phyloP scores from a whole-genome alignment of 148 eudicot species.

The Euryodendron excelsum region DNA sequence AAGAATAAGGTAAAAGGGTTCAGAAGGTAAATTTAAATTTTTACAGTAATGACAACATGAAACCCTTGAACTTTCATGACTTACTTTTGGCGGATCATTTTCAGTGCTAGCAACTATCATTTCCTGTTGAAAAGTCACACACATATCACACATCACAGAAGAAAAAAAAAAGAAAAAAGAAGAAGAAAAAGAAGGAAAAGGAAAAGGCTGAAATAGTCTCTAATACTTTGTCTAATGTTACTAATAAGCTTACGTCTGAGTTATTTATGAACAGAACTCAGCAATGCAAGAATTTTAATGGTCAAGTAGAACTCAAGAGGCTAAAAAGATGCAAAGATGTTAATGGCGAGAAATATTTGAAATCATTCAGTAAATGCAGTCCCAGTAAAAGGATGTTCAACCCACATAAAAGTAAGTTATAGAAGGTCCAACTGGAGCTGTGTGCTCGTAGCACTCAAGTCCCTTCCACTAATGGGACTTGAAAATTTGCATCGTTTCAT shows the following conservation, averaged over 20 bases:
- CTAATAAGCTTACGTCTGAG: not conserved
- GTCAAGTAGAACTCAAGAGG: not conserved
- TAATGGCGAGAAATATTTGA: not conserved
- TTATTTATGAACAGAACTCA: too few species aligned
- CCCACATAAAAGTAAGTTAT: not conserved
- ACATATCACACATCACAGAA: not conserved
- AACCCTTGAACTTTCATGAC: slow-evolving; percentile 19
- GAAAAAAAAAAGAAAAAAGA: slow-evolving; percentile 7
- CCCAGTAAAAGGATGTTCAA: not conserved
- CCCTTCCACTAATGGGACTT: not conserved
- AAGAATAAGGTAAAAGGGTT: not conserved
- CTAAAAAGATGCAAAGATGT: not conserved
- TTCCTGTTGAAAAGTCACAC: slow-evolving; percentile 39
- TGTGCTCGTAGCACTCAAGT: not conserved
- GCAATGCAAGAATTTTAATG: too few species aligned
- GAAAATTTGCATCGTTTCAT: not conserved
- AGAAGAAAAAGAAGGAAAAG: not conserved
- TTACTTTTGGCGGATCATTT: slow-evolving; percentile 48
- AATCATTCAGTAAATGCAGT: not conserved
- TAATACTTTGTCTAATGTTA: not conserved
- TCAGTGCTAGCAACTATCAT: slow-evolving; percentile 67
- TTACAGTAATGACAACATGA: not conserved
- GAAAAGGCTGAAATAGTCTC: not conserved
- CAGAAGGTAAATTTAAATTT: not conserved
- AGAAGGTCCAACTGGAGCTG: not conserved